A percentile compares a stretch with the other conserved stretches of the same genome.
phyloP scores from a whole-genome alignment of 106 monocot species.

The Phalaenopsis equestris region DNA sequence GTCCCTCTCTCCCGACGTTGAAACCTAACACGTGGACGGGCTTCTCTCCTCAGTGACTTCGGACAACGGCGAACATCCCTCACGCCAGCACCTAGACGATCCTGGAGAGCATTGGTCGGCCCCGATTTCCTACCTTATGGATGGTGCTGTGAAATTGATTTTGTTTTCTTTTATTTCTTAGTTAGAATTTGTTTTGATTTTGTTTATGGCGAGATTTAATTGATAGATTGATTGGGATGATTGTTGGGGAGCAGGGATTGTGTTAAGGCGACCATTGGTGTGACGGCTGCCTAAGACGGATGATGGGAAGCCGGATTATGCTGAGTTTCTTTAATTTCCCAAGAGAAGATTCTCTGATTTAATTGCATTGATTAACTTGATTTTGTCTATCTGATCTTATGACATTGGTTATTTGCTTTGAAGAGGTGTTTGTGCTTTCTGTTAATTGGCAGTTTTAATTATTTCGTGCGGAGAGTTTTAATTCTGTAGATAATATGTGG shows the following conservation, averaged over 20 bases:
- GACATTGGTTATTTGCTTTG: neutral
- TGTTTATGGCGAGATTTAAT: no score
- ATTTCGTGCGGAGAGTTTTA: neutral
- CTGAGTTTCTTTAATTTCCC: slow-evolving; percentile 39
- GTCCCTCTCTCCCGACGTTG: no score
- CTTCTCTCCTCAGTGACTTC: no score
- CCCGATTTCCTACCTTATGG: no score
- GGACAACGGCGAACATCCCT: no score
- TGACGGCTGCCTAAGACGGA: slow-evolving; percentile 41
- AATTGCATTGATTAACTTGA: slow-evolving; percentile 10
- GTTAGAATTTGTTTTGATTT: no score
- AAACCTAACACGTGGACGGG: no score
- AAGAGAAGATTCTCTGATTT: slow-evolving; percentile 40
- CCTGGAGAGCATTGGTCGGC: no score
- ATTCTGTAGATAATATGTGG: neutral
- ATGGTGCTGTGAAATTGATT: no score
- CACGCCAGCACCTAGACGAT: no score
- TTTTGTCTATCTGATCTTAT: neutral
- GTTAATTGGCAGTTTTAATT: neutral
- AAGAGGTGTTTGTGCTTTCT: neutral
- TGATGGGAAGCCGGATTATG: slow-evolving; percentile 30
- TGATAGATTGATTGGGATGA: neutral
- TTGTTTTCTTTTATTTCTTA: no score
- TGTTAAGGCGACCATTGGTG: slow-evolving; percentile 47
- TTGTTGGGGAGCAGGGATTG: slow-evolving; percentile 25